phyloP scores from a whole-genome alignment of 2,329 filamentous ascomycete genomes.

The Ceratocystis ficicola region DNA sequence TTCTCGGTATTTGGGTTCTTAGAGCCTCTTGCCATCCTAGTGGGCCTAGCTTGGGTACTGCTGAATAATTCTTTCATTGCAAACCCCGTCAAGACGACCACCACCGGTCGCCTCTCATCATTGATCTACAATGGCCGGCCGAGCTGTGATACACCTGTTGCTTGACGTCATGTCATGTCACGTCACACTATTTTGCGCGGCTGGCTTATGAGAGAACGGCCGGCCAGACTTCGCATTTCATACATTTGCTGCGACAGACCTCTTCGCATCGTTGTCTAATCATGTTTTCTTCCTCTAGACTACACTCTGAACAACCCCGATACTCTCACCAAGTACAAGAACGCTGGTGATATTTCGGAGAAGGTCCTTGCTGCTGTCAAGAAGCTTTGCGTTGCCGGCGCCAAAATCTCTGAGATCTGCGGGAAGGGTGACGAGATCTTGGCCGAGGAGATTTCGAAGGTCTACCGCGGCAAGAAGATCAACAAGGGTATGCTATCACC shows the following conservation, averaged over 20 bases:
- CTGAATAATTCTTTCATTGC: conserved; percentile 6
- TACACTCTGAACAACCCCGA: conserved; percentile 84
- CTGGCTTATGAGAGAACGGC: too few relatives aligned
- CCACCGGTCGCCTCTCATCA: conserved; percentile 5
- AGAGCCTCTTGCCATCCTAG: too few relatives aligned
- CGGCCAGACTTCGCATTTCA: too few relatives aligned
- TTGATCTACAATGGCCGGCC: background rate
- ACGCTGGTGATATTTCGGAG: conserved; percentile 84
- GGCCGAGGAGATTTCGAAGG: conserved; percentile 85
- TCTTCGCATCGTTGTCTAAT: background rate
- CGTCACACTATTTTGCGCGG: background rate
- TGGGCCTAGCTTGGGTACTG: background rate
- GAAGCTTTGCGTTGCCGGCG: conserved; percentile 62
- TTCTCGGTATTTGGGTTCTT: background rate
- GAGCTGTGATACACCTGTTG: conserved; percentile 7
- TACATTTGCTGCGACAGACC: too few relatives aligned
- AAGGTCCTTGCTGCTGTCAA: conserved; percentile 83
- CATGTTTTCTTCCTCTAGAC: conserved; percentile 41
- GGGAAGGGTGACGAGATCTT: conserved; percentile 91
- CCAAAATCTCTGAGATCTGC: conserved; percentile 88
- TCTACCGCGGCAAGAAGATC: conserved; percentile 98
- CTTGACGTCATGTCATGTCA: background rate
- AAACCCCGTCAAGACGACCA: conserved; percentile 13
- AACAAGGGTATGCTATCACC: conserved; percentile 55
- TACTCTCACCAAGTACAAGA: conserved; percentile 98